phyloP scores from a whole-genome alignment of 2,329 filamentous ascomycete species.

The Sordariomycetes sp. region DNA sequence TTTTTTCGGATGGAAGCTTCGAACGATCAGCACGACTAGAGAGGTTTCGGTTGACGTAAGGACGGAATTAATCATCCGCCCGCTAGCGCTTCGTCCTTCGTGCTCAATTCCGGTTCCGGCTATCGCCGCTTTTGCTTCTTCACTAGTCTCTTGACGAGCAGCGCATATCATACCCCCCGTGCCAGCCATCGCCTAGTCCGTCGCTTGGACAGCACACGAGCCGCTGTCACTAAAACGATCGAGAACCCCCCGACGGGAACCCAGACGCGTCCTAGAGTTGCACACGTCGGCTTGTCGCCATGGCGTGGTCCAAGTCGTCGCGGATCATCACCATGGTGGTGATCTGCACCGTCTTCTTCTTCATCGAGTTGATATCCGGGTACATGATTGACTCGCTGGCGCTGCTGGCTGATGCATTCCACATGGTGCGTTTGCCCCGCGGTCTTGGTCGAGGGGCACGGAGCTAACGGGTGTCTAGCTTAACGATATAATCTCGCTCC shows the following conservation, averaged over 20 bases:
- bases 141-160: too few relatives aligned
- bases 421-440: conserved; percentile 56
- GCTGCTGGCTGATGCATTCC: conserved; percentile 91
- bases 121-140: too few relatives aligned
- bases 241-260: neutral
- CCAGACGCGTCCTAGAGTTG: neutral
- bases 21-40: too few relatives aligned
- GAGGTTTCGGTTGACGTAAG: too few relatives aligned
- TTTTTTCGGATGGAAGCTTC: neutral
- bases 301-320: conserved; percentile 85
- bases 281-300: conserved; percentile 17
- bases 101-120: too few relatives aligned
- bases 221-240: neutral
- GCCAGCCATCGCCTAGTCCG: neutral
- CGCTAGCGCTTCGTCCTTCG: too few relatives aligned
- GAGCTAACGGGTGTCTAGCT: conserved; percentile 36
- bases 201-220: neutral
- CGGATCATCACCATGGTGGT: conserved; percentile 86
- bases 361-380: conserved; percentile 75
- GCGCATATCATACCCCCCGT: too few relatives aligned
- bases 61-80: too few relatives aligned
- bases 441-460: too few relatives aligned
- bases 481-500: conserved; percentile 92
- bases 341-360: conserved; percentile 82
- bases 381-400: conserved; percentile 85